Base-by-base conservation (phyloP, 371 early-diverging fungal genomes). In the Phascolomyces articulosus region DNA sequence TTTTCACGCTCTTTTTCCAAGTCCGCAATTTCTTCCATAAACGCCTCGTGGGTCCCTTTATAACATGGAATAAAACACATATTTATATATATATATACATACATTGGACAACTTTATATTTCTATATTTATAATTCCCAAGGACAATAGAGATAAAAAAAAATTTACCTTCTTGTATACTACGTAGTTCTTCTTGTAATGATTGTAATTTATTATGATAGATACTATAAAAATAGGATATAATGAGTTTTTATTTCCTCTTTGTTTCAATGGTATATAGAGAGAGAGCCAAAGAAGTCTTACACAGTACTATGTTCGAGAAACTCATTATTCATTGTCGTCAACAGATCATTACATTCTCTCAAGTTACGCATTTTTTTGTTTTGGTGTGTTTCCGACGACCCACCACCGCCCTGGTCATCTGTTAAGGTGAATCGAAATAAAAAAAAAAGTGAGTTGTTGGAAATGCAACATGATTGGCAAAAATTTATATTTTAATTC, bases 251-350 rank as follows among this genome's bases (percentile, higher is more conserved):
- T 41, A 11, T 27, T 55, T 23, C 40, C 28, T 49, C 4, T 34
- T 26, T 40, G 7, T 48, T 58, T 0, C 6, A 9, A 9, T 34
- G 34, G 2, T 31, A 31, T 31, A 31, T 31, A 34, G 28, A 28
- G 8, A 58, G 27, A 40, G 10, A 69, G 60, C 24, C 6, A 34
- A 34, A 34, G 34, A 34, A 34, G 2, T 72, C 76, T 69, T 71
- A 78, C 81, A 76, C 74, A 61, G 75, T 74, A 31, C 71, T 70
- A 62, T 76, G 74, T 63, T 81, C 78, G 73, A 75, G 71, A 67
- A 81, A 81, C 44, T 81, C 82, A 67, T 68, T 72, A 62, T 78
- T 79, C 75, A 81, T 72, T 73, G 77, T 76, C 27, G 73, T 76
- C 68, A 81, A 66, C 59, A 78, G 65, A 64, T 81, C 79, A 67